phyloP scores from a whole-genome alignment of 768 basidiomycete genomes.

The Mycena amicta region DNA sequence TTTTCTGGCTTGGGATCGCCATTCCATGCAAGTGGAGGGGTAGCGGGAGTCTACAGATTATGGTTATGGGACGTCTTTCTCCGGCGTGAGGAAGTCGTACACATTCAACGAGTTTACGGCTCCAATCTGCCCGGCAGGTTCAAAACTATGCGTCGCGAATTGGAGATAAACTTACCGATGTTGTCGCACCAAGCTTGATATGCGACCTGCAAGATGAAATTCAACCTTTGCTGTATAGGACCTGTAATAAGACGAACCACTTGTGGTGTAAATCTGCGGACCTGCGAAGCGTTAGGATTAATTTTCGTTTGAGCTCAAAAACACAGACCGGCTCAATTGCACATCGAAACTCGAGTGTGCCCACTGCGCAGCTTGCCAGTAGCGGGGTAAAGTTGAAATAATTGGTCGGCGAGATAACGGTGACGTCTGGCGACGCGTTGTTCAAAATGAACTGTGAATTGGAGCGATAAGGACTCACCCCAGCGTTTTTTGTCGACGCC shows the following conservation, averaged over 20 bases:
- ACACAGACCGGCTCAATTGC: constrained; percentile 75
- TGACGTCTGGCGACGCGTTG: constrained; percentile 50
- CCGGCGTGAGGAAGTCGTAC: constrained; percentile 38
- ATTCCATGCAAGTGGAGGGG: constrained; percentile 43
- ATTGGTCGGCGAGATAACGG: constrained; percentile 63
- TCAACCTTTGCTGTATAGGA: too few species aligned
- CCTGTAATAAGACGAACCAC: constrained; percentile 52
- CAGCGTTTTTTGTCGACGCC: constrained; percentile 72
- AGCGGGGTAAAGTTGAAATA: constrained; percentile 74
- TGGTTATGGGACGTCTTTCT: background rate
- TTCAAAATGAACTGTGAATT: constrained; percentile 3
- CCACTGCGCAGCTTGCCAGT: constrained; percentile 73
- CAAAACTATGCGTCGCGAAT: background rate
- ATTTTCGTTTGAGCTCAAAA: background rate
- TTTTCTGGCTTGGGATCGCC: constrained; percentile 24
- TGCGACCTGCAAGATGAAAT: background rate
- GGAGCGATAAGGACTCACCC: constrained; percentile 44
- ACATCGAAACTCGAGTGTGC: constrained; percentile 81
- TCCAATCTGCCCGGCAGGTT: constrained; percentile 52
- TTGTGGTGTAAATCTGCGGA: constrained; percentile 57
- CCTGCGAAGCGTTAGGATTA: constrained; percentile 32
- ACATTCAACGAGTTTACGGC: constrained; percentile 59
- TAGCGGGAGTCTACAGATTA: constrained; percentile 59
- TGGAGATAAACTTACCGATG: constrained; percentile 48
- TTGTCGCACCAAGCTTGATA: constrained; percentile 80